Evolutionary conservation across 306 rosid species (phyloP).

Genomic region (Gleditsia sinensis): DNA sequence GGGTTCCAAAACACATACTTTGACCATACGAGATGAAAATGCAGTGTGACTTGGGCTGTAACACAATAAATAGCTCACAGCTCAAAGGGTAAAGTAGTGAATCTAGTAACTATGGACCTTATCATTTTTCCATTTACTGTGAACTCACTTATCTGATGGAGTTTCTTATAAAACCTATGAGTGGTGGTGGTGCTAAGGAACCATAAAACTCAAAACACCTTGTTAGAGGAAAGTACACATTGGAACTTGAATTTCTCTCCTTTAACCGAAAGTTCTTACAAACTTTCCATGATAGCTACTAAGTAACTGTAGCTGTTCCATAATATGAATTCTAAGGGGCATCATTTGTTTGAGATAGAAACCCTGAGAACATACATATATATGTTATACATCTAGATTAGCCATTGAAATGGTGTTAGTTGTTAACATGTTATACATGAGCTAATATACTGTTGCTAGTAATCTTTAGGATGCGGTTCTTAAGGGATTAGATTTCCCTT

Average conservation of each 20-base stretch:
- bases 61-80: neutral
- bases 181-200: neutral
- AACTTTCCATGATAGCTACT: neutral
- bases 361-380: neutral
- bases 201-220: neutral
- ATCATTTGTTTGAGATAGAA: slow-evolving; percentile 27
- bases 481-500: slow-evolving; percentile 12
- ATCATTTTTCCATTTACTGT: neutral
- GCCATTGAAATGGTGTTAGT: slow-evolving; percentile 10
- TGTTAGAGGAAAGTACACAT: neutral
- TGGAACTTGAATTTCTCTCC: neutral
- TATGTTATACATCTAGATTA: neutral
- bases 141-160: neutral
- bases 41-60: neutral
- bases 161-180: neutral
- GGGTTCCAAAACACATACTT: neutral
- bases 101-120: neutral
- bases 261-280: neutral
- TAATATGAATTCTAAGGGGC: neutral
- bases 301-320: neutral
- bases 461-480: slow-evolving; percentile 6
- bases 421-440: neutral
- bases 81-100: neutral
- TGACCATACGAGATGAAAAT: neutral
- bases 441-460: neutral